Base-by-base conservation (phyloP, 163 green algal genomes). In the Scenedesmus sp. region DNA sequence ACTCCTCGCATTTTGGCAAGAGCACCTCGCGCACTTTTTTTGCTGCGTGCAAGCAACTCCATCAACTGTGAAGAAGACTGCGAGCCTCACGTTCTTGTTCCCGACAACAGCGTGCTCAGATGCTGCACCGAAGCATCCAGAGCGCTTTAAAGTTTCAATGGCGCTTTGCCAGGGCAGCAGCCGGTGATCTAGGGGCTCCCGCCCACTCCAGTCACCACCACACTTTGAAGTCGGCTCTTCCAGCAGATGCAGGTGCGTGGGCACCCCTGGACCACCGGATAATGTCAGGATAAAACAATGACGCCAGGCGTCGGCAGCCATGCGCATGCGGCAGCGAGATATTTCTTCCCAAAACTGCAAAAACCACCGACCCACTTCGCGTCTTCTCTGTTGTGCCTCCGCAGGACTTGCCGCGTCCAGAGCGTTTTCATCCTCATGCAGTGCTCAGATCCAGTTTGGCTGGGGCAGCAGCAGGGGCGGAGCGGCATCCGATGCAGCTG, bases 231-330 rank as follows among this genome's bases (percentile, higher is more conserved):
- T 52, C 70, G 46, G 70, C 23, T 79, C 23, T 52, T 79, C 70
- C 70, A 52, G 70, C 70, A 79, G 70, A 79, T 79, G 70, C 70
- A 79, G 70, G 70, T 79, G 70, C 70, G 70, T 79, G 12, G 7
- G 70, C 70, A 15, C 23, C 0, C 5, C 15, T 79, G 23, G 5
- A 79, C 54, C 4, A 15, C 12, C 46, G 12, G 0, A 15, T 52
- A 2, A 79, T 23, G 3, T 15, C 1, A 15, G 13, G 4, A 4
- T 3, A 52, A 15, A 12, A 23, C 70, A 79, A 79, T 79, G 70
- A 52, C 3, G 13, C 23, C 70, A 79, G 4, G 23, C 70, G 3
- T 52, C 18, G 70, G 70, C 70, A 46, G 70, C 4, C 4, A 52
- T 0, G 70, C 13, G 70, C 13, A 6, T 23, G 3, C 23, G 1